Evolutionary conservation across 2,329 filamentous ascomycete genomes (phyloP).

Genomic region (Alternaria novae-zelandiae): DNA sequence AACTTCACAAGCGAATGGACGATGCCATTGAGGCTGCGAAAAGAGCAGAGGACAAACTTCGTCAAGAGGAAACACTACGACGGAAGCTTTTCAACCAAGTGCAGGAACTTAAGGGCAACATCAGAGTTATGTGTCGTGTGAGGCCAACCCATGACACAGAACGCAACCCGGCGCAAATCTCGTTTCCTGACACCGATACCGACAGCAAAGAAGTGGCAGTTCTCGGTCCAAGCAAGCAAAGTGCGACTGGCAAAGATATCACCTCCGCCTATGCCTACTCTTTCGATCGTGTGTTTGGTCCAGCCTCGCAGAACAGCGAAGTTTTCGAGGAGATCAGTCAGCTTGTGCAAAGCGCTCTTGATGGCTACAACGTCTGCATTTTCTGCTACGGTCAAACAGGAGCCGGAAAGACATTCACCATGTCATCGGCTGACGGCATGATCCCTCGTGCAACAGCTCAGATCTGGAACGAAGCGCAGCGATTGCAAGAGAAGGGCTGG

Average conservation of each 20-base stretch:
- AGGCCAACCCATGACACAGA: conserved; percentile 72
- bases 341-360: conserved; percentile 91
- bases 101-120: conserved; percentile 97
- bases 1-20: conserved; percentile 79
- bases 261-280: conserved; percentile 84
- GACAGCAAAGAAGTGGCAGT: conserved; percentile 88
- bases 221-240: conserved; percentile 82
- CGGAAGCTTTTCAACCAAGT: conserved; percentile 97
- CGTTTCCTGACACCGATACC: conserved; percentile 78
- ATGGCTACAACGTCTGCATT: conserved; percentile 98
- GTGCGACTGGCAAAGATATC: conserved; percentile 75
- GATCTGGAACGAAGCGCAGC: conserved; percentile 87
- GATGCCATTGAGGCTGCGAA: conserved; percentile 75
- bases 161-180: conserved; percentile 71
- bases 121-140: conserved; percentile 96
- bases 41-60: conserved; percentile 77
- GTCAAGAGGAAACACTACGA: conserved; percentile 88
- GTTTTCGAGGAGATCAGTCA: conserved; percentile 97
- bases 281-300: conserved; percentile 92
- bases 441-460: conserved; percentile 92
- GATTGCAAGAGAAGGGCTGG: conserved; percentile 91
- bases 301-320: conserved; percentile 76
- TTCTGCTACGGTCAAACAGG: conserved; percentile 99
- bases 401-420: conserved; percentile 95
- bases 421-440: conserved; percentile 95